A percentile compares a stretch with the other conserved stretches of the same genome.
Evolutionary conservation across 176 grass and related monocot species (phyloP).

Genomic region (Zea luxurians): DNA sequence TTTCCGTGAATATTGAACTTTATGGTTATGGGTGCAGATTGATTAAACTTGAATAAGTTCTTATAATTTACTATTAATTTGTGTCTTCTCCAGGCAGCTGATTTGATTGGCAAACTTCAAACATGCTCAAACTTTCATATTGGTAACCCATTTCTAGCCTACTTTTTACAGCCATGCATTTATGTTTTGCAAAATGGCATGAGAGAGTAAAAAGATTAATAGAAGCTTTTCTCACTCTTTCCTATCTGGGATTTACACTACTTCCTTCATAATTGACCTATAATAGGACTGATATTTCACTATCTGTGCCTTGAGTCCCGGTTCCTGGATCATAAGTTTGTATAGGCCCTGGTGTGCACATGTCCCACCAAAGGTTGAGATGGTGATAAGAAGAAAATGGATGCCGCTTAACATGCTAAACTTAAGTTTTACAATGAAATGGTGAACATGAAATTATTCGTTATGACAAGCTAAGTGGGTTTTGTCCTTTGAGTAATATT

Average conservation of each 20-base stretch:
- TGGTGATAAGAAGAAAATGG: constrained; percentile 5
- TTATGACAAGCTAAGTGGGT: not conserved
- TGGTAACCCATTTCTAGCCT: constrained; percentile 50
- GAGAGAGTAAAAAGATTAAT: constrained; percentile 7
- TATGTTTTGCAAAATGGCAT: not conserved
- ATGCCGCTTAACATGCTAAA: constrained; percentile 10
- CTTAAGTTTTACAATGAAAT: constrained; percentile 3
- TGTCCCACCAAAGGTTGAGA: constrained; percentile 17
- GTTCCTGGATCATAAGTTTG: not conserved
- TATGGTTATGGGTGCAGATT: not conserved
- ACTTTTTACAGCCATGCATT: not conserved
- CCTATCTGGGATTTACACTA: constrained; percentile 3
- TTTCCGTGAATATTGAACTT: constrained; percentile 30
- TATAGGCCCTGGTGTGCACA: not conserved
- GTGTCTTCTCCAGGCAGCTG: constrained; percentile 61
- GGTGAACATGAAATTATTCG: not conserved
- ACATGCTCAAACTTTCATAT: constrained; percentile 76
- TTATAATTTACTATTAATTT: constrained; percentile 22
- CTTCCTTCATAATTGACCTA: constrained; percentile 21
- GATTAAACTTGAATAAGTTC: not conserved
- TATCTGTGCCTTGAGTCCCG: not conserved
- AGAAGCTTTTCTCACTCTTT: not conserved
- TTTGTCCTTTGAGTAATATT: not conserved
- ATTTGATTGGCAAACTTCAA: constrained; percentile 66
- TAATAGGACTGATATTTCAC: not conserved